Conservation (phyloP, 805 yeast genomes). For the Ogataea saltuana region DNA sequence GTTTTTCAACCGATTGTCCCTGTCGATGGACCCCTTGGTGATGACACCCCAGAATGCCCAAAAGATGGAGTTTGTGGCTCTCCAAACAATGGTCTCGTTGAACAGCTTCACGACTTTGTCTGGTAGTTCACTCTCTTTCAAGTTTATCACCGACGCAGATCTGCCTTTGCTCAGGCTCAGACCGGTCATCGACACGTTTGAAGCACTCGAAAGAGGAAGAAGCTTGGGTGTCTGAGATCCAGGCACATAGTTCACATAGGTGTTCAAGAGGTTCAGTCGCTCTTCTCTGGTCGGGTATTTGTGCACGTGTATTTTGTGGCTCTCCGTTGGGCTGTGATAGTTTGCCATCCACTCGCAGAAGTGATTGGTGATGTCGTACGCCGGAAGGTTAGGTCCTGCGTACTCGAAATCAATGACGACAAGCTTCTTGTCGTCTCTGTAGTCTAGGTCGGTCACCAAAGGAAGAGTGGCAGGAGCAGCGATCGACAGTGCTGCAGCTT, state of each 20-base stretch:
- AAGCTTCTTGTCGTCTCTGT: slow-evolving; percentile 57
- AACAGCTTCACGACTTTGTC: slow-evolving; percentile 49
- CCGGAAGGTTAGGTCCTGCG: slow-evolving; percentile 87
- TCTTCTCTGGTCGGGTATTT: slow-evolving; percentile 70
- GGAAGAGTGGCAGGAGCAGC: slow-evolving; percentile 26
- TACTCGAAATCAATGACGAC: slow-evolving; percentile 97
- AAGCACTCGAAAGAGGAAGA: slow-evolving; percentile 14
- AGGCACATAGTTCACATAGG: slow-evolving; percentile 70
- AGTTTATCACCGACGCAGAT: slow-evolving; percentile 37
- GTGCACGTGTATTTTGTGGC: slow-evolving; percentile 53
- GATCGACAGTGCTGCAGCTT: slow-evolving; percentile 22
- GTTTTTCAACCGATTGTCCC: background rate
- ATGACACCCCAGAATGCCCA: slow-evolving; percentile 95
- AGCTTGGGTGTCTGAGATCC: slow-evolving; percentile 33
- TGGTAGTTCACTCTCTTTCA: slow-evolving; percentile 37
- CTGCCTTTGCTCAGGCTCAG: slow-evolving; percentile 20
- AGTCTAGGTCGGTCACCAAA: slow-evolving; percentile 32
- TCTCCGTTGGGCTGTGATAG: slow-evolving; percentile 63
- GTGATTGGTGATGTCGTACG: slow-evolving; percentile 90
- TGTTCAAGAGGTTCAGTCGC: slow-evolving; percentile 66
- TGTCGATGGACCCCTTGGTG: slow-evolving; percentile 28
- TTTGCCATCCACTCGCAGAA: slow-evolving; percentile 97
- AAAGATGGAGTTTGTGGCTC: slow-evolving; percentile 72
- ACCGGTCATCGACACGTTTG: slow-evolving; percentile 11
- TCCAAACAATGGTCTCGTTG: slow-evolving; percentile 73